Percentiles rank a stretch among this genome's conserved stretches.
Conservation (phyloP, 2,329 filamentous ascomycete species). For the Tympanopsis confertula region DNA sequence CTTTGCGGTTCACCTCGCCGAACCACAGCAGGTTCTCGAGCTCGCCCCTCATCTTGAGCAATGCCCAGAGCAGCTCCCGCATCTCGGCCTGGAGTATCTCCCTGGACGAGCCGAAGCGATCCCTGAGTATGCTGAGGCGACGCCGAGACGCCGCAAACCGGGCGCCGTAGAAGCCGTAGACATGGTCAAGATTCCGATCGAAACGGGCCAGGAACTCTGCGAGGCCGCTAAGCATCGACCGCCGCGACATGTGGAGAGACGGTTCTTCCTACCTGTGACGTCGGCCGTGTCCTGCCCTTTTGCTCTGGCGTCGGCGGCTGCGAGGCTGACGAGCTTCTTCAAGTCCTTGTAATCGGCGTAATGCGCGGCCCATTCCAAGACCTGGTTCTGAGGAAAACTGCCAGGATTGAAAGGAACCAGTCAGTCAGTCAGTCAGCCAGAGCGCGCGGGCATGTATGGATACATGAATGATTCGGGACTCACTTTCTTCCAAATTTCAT, state of each 20-base stretch:
- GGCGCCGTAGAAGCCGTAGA: slow-evolving; percentile 93
- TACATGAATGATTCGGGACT: neutral
- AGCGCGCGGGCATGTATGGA: neutral
- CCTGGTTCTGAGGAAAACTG: slow-evolving; percentile 68
- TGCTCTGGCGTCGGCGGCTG: slow-evolving; percentile 49
- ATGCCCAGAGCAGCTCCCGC: slow-evolving; percentile 79
- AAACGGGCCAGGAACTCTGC: slow-evolving; percentile 93
- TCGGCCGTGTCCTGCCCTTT: slow-evolving; percentile 67
- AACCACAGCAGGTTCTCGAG: slow-evolving; percentile 93
- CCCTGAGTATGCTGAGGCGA: slow-evolving; percentile 74
- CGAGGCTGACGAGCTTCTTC: slow-evolving; percentile 81
- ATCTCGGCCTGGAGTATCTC: slow-evolving; percentile 70
- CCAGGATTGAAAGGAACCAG: slow-evolving; percentile 1
- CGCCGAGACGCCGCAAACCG: slow-evolving; percentile 79
- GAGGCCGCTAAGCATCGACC: slow-evolving; percentile 10
- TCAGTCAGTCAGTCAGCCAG: neutral
- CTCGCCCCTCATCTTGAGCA: slow-evolving; percentile 79
- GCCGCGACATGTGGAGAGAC: neutral
- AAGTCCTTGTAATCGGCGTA: slow-evolving; percentile 86
- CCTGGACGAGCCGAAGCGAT: slow-evolving; percentile 68
- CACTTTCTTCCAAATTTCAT: slow-evolving; percentile 25
- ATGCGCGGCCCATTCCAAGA: slow-evolving; percentile 72
- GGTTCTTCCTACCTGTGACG: slow-evolving; percentile 63
- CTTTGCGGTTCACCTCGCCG: slow-evolving; percentile 86
- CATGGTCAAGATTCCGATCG: slow-evolving; percentile 93